These are phyloP conservation scores for Parathielavia appendiculata DNA, from an alignment of 495 filamentous ascomycete species.

Conservation along the genomic window DNA sequence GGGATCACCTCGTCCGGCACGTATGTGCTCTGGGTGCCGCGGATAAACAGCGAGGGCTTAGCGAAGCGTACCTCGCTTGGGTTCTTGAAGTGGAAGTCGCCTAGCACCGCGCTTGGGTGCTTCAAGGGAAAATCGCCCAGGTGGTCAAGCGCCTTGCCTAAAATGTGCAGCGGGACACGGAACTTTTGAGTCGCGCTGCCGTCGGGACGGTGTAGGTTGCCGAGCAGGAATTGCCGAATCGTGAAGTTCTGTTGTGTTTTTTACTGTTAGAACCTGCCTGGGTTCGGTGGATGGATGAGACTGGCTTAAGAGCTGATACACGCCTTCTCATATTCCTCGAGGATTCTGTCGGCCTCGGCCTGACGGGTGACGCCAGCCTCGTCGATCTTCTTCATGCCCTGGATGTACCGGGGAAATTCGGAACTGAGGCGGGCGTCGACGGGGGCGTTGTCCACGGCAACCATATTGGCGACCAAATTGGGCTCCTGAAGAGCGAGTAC, in stretches of 20 bases:
- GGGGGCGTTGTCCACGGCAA: slow-evolving; percentile 91
- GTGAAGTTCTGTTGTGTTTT: slow-evolving; percentile 59
- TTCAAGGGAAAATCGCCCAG: slow-evolving; percentile 86
- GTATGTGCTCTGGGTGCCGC: slow-evolving; percentile 79
- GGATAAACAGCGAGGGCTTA: slow-evolving; percentile 75
- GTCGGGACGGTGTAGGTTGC: slow-evolving; percentile 63
- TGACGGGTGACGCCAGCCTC: slow-evolving; percentile 57
- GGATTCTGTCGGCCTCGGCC: slow-evolving; percentile 73
- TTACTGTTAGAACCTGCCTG: neutral
- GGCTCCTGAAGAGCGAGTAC: slow-evolving; percentile 69
- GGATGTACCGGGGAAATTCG: slow-evolving; percentile 75
- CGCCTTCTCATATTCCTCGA: slow-evolving; percentile 69
- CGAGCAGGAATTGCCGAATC: slow-evolving; percentile 88
- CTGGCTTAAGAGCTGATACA: slow-evolving; percentile 8
- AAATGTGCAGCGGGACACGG: slow-evolving; percentile 42
- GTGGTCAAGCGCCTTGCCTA: slow-evolving; percentile 40
- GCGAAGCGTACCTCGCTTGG: slow-evolving; percentile 57
- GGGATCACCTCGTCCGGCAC: slow-evolving; percentile 85
- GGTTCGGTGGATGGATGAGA: neutral
- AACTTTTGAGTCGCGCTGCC: slow-evolving; percentile 33
- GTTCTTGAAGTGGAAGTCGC: slow-evolving; percentile 78
- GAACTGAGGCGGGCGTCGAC: slow-evolving; percentile 66
- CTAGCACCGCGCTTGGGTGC: slow-evolving; percentile 59
- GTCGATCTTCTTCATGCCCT: slow-evolving; percentile 80
- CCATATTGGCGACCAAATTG: slow-evolving; percentile 57